Evolutionary conservation across 2,329 filamentous ascomycete species (phyloP).

Genomic region (Aspergillus udagawae): DNA sequence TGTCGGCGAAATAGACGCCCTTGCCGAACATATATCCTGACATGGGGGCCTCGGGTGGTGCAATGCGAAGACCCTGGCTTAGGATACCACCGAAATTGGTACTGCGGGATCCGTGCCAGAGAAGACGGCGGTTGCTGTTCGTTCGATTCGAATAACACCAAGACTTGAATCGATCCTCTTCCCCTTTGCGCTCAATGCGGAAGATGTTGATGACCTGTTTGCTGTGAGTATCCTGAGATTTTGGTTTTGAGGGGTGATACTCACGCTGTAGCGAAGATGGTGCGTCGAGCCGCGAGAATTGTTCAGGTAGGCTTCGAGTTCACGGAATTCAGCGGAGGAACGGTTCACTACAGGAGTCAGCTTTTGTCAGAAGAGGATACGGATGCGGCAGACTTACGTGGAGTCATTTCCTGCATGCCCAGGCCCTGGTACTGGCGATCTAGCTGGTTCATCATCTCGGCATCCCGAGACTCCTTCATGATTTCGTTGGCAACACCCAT

Average conservation of each 20-base stretch:
- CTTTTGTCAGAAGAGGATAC: background rate
- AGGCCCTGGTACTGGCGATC: constrained; percentile 71
- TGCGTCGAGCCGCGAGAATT: constrained; percentile 68
- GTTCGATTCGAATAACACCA: constrained; percentile 50
- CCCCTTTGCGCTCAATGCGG: constrained; percentile 72
- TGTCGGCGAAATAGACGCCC: constrained; percentile 83
- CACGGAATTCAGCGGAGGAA: constrained; percentile 58
- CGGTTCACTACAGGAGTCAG: constrained; percentile 46
- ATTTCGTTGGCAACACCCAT: constrained; percentile 80
- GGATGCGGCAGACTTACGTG: constrained; percentile 32
- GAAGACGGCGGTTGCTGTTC: constrained; percentile 65
- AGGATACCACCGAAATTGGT: constrained; percentile 88
- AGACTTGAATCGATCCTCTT: constrained; percentile 63
- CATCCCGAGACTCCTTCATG: constrained; percentile 63
- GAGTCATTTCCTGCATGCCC: constrained; percentile 71
- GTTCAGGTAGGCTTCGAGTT: constrained; percentile 64
- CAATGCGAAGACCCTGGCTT: constrained; percentile 83
- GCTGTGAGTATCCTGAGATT: background rate
- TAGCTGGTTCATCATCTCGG: constrained; percentile 57
- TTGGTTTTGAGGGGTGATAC: background rate
- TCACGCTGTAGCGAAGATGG: constrained; percentile 37
- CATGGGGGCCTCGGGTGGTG: constrained; percentile 70
- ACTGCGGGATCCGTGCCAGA: constrained; percentile 82
- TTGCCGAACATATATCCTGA: constrained; percentile 87
- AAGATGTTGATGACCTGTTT: constrained; percentile 67